These are phyloP conservation scores for Phytophthora tentaculata DNA, from an alignment of 352 stramenopile genomes.

Conservation along the genomic window DNA sequence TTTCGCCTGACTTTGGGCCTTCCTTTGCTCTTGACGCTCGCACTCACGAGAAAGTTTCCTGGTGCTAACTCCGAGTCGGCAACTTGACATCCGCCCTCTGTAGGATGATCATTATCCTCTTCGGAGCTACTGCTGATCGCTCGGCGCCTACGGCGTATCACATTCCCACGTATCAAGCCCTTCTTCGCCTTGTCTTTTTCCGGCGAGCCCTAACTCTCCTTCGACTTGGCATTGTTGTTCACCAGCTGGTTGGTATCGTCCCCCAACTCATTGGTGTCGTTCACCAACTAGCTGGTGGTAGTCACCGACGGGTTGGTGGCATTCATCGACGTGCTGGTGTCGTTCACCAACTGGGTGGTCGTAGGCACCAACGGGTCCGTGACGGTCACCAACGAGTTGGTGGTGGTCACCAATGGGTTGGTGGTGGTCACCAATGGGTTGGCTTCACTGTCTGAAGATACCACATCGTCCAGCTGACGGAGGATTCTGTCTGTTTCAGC, in stretches of 20 bases:
- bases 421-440: too few relatives aligned
- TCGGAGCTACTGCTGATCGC: neutral
- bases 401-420: too few relatives aligned
- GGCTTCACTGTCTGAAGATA: neutral
- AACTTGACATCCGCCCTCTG: neutral
- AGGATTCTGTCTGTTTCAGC: neutral
- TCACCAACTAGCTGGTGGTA: neutral
- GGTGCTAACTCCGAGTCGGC: too few relatives aligned
- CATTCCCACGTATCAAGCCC: neutral
- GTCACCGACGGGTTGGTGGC: neutral
- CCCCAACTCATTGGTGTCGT: too few relatives aligned
- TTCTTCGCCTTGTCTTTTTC: neutral
- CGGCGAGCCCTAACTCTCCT: neutral
- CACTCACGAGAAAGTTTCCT: neutral
- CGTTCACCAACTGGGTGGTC: too few relatives aligned
- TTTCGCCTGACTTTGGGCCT: slow-evolving; percentile 1
- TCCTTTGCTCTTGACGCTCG: neutral
- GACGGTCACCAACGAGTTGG: too few relatives aligned
- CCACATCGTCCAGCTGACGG: neutral
- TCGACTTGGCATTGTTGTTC: neutral
- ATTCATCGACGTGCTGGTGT: neutral
- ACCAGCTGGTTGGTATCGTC: neutral
- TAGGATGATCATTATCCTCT: neutral
- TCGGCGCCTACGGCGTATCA: neutral
- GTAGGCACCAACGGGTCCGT: too few relatives aligned